Conservation (phyloP, 73 alveolate species). For the Paramecium sonneborni region DNA sequence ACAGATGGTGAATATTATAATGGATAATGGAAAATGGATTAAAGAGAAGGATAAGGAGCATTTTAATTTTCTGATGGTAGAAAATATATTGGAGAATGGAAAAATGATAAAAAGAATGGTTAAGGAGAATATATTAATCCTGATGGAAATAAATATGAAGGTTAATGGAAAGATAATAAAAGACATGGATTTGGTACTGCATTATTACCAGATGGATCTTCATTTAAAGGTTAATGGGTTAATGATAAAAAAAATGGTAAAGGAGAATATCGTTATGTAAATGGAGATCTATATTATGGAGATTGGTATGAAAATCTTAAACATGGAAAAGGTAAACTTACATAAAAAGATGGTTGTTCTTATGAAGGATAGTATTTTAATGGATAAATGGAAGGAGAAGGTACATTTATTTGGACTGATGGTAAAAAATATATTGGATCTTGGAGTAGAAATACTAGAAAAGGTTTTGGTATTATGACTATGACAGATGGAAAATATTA, state of each 20-base stretch:
- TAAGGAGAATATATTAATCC: slow-evolving; percentile 72
- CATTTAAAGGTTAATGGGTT: slow-evolving; percentile 64
- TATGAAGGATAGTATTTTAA: slow-evolving; percentile 60
- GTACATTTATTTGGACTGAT: slow-evolving; percentile 46
- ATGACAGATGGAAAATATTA: slow-evolving; percentile 44
- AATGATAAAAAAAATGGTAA: slow-evolving; percentile 68
- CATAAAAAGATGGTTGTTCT: slow-evolving; percentile 74
- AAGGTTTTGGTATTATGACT: slow-evolving; percentile 45
- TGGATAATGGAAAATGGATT: slow-evolving; percentile 60
- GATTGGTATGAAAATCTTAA: slow-evolving; percentile 72
- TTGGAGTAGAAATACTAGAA: slow-evolving; percentile 31
- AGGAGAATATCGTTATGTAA: slow-evolving; percentile 67
- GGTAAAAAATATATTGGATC: slow-evolving; percentile 15
- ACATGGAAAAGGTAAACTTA: slow-evolving; percentile 65
- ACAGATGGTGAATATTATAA: slow-evolving; percentile 57
- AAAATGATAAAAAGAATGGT: slow-evolving; percentile 82
- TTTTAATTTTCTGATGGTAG: slow-evolving; percentile 68
- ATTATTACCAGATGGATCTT: slow-evolving; percentile 26
- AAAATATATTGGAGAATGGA: slow-evolving; percentile 74
- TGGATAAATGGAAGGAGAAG: slow-evolving; percentile 65
- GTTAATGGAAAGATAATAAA: slow-evolving; percentile 55
- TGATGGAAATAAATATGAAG: slow-evolving; percentile 58
- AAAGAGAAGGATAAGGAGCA: slow-evolving; percentile 57
- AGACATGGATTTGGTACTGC: slow-evolving; percentile 57
- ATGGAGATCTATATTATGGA: slow-evolving; percentile 72